Percentiles rank a stretch among this genome's conserved stretches.
These are phyloP conservation scores for Circinella umbellata DNA, from an alignment of 371 early-diverging fungal species.

Conservation along the genomic window DNA sequence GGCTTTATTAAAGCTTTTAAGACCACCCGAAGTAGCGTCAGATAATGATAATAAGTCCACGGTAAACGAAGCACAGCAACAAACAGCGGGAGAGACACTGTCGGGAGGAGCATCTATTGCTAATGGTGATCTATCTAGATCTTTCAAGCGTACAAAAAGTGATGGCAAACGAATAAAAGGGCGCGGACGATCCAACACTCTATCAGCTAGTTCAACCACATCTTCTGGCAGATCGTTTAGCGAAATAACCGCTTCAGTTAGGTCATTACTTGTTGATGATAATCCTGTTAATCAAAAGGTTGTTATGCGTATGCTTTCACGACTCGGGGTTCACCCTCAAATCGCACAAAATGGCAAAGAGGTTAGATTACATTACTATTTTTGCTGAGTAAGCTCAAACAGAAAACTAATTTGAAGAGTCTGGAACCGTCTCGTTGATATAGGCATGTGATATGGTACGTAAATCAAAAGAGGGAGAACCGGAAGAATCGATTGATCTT, in stretches of 20 bases:
- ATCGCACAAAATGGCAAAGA: constrained; percentile 51
- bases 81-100: too few species aligned
- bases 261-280: constrained; percentile 54
- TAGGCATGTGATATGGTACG: constrained; percentile 38
- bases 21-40: not conserved
- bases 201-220: constrained; percentile 1
- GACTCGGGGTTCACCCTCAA: constrained; percentile 20
- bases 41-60: not conserved
- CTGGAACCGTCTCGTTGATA: too few species aligned
- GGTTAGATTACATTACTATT: too few species aligned
- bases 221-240: constrained; percentile 6
- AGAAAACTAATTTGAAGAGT: too few species aligned
- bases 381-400: too few species aligned
- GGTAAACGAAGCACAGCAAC: not conserved
- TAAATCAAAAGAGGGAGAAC: constrained; percentile 10
- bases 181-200: constrained; percentile 11
- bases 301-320: constrained; percentile 40
- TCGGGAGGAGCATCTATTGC: too few species aligned
- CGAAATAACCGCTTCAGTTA: constrained; percentile 5
- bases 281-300: constrained; percentile 61
- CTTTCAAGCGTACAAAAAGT: not conserved
- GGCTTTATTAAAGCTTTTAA: constrained; percentile 9
- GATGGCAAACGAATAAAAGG: not conserved
- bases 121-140: not conserved
- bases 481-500: constrained; percentile 39